Base-by-base conservation (phyloP, 2,329 filamentous ascomycete species). In the Ploettnerulaceae sp. region DNA sequence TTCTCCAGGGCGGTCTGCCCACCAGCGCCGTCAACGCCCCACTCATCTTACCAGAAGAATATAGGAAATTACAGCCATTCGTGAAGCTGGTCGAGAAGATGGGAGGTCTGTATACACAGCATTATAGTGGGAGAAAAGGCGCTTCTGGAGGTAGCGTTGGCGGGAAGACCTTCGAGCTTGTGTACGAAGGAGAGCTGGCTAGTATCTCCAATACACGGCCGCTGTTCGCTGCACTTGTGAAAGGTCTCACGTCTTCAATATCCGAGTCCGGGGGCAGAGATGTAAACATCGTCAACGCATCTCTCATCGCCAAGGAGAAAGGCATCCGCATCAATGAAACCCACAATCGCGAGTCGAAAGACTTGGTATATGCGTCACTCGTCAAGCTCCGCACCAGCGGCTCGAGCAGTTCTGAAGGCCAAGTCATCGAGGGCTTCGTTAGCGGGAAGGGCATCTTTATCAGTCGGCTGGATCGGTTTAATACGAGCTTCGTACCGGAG, bases 211-310 rank as follows among this genome's bases (percentile, higher is more conserved):
- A 86, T 55, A 91, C 86, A 1, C 82, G 86, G 39, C 87, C 87
- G 0, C 73, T 93, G 2, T 88, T 87, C 54, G 86, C 87, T 0
- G 86, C 86, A 0, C 69, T 91, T 1, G 79, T 91, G 54, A 90
- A 89, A 63, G 87, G 87, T 0, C 73, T 93, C 0, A 75, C 86
- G 5, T 74, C 76, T 1, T 78, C 80, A 1, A 84, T 91, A 55
- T 84, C 78, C 46, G 79, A 81, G 47, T 71, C 74, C 0, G 81
- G 83, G 28, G 81, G 76, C 0, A 64, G 79, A 9, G 82, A 85
- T 58, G 82, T 90, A 57, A 91, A 90, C 67, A 89, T 93, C 49
- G 86, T 93, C 57, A 91, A 93, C 59, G 86, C 86, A 0, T 75
- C 80, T 33, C 71, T 89, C 20, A 77, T 90, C 11, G 86, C 86